Conservation (phyloP, 257 asterid species). For the Solanum appendiculatum region DNA sequence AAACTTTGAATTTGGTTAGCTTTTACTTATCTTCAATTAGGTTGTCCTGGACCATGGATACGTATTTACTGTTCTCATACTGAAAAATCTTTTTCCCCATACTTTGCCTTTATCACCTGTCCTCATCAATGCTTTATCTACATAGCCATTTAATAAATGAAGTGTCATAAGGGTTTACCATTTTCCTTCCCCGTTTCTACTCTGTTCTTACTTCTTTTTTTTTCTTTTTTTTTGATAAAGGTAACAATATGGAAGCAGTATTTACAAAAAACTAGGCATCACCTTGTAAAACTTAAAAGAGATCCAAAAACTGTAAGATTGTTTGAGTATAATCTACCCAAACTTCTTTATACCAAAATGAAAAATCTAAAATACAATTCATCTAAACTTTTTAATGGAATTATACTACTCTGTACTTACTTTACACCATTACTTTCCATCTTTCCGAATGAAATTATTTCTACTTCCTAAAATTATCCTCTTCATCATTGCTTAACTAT, state of each 20-base stretch:
- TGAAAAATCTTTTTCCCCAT: background rate
- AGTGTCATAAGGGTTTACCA: background rate
- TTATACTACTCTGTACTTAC: background rate
- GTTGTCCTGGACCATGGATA: background rate
- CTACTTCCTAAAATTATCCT: background rate
- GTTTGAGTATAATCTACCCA: background rate
- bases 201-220: background rate
- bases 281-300: background rate
- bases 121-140: background rate
- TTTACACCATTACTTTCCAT: background rate
- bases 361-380: background rate
- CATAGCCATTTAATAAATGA: background rate
- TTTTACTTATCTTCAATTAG: background rate
- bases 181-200: background rate
- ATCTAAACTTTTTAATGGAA: background rate
- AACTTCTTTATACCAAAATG: background rate
- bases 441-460: background rate
- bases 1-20: background rate
- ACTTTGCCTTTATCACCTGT: background rate
- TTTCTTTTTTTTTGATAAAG: background rate
- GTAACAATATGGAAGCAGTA: background rate
- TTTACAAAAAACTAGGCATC: background rate
- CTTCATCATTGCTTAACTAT: background rate
- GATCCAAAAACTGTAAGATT: background rate
- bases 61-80: background rate